These are phyloP conservation scores for Aeminium ludgeri DNA, from an alignment of 495 filamentous ascomycete species.

Conservation along the genomic window DNA sequence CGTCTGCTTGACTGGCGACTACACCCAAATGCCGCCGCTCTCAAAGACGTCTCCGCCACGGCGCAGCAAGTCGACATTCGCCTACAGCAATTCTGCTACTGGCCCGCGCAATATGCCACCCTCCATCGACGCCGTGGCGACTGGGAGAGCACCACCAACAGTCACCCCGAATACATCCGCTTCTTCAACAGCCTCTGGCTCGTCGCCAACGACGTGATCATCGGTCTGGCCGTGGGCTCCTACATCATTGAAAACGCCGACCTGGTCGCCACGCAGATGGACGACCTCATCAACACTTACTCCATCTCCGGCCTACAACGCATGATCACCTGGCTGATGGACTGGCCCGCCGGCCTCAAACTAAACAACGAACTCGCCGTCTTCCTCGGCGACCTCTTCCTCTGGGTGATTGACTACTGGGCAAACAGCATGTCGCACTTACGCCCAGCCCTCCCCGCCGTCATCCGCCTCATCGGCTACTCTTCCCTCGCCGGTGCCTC, in stretches of 20 bases:
- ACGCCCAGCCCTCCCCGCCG: slow-evolving; percentile 58
- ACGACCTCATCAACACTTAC: slow-evolving; percentile 58
- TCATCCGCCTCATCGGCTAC: slow-evolving; percentile 88
- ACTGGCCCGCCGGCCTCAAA: slow-evolving; percentile 94
- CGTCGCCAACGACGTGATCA: slow-evolving; percentile 96
- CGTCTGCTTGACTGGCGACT: slow-evolving; percentile 76
- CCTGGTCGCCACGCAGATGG: slow-evolving; percentile 71
- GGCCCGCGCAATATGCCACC: slow-evolving; percentile 91
- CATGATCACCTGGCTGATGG: slow-evolving; percentile 91
- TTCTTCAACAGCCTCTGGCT: slow-evolving; percentile 99
- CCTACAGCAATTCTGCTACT: slow-evolving; percentile 96
- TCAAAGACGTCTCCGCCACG: slow-evolving; percentile 92
- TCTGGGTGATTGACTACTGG: slow-evolving; percentile 99
- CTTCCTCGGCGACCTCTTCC: slow-evolving; percentile 84
- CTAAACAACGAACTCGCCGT: slow-evolving; percentile 85
- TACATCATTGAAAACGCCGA: slow-evolving; percentile 92
- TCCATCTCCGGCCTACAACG: slow-evolving; percentile 76
- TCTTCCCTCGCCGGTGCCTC: slow-evolving; percentile 89
- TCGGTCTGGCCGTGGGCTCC: slow-evolving; percentile 86
- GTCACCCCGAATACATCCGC: slow-evolving; percentile 94
- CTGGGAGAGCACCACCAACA: slow-evolving; percentile 90
- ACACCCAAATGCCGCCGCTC: slow-evolving; percentile 56
- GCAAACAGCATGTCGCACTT: slow-evolving; percentile 61
- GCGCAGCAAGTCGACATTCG: slow-evolving; percentile 98
- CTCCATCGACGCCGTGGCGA: slow-evolving; percentile 73